A percentile compares a stretch with the other conserved stretches of the same genome.
Evolutionary conservation across 2,329 filamentous ascomycete species (phyloP).

Genomic region (Cladobotryum mycophilum): DNA sequence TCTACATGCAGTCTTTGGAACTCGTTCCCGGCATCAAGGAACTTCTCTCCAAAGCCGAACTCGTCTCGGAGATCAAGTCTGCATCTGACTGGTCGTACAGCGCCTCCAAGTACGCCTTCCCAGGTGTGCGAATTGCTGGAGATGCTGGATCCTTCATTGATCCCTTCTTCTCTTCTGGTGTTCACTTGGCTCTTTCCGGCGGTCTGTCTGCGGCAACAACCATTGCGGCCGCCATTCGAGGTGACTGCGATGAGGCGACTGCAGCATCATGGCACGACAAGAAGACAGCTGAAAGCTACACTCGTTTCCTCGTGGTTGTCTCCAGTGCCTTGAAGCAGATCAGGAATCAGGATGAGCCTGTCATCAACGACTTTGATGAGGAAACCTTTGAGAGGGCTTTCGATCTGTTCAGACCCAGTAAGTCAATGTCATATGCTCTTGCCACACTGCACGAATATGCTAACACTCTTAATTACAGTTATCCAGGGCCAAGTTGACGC

Average conservation of each 20-base stretch:
- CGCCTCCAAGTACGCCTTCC: slow-evolving; percentile 34
- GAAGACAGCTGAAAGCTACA: slow-evolving; percentile 40
- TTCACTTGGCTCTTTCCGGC: slow-evolving; percentile 38
- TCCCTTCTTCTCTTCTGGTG: slow-evolving; percentile 42
- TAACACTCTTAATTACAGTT: slow-evolving; percentile 21
- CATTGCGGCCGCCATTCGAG: slow-evolving; percentile 33
- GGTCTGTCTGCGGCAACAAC: slow-evolving; percentile 40
- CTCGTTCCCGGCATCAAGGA: slow-evolving; percentile 23
- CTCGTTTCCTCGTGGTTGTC: slow-evolving; percentile 35
- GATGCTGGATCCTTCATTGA: slow-evolving; percentile 46
- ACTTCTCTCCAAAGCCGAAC: slow-evolving; percentile 26
- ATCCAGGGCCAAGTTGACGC: slow-evolving; percentile 32
- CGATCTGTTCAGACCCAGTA: slow-evolving; percentile 26
- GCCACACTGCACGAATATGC: no score
- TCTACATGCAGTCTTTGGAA: slow-evolving; percentile 30
- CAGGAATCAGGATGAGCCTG: slow-evolving; percentile 27
- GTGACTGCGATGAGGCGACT: slow-evolving; percentile 30
- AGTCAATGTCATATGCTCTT: no score
- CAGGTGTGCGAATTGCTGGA: slow-evolving; percentile 34
- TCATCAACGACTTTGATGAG: slow-evolving; percentile 37
- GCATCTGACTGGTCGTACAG: slow-evolving; percentile 45
- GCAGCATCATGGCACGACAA: slow-evolving; percentile 36
- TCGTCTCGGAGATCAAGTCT: slow-evolving; percentile 30
- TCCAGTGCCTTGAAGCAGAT: slow-evolving; percentile 33
- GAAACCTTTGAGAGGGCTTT: slow-evolving; percentile 38